phyloP scores from a whole-genome alignment of 179 eudicot species.

The Silene coronaria region DNA sequence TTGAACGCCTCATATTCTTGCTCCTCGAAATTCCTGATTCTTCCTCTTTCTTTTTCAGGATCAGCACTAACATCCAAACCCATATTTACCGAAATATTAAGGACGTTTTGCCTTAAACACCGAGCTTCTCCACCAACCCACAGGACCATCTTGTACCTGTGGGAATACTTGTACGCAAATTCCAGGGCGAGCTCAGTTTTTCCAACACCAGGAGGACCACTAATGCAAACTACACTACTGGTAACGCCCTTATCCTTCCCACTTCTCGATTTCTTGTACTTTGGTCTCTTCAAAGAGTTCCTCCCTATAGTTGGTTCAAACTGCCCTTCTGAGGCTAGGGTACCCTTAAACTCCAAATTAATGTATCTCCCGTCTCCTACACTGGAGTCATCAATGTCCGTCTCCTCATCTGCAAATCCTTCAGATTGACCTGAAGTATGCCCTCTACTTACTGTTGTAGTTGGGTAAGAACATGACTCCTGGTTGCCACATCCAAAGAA shows the following conservation, averaged over 20 bases:
- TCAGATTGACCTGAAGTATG: slow-evolving; percentile 49
- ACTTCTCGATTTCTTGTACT: slow-evolving; percentile 67
- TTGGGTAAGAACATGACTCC: slow-evolving; percentile 26
- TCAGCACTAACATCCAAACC: slow-evolving; percentile 79
- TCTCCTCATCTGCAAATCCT: slow-evolving; percentile 64
- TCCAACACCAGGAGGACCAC: slow-evolving; percentile 60
- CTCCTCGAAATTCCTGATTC: slow-evolving; percentile 76
- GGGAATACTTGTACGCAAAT: slow-evolving; percentile 57
- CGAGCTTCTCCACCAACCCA: slow-evolving; percentile 86
- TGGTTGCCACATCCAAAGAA: slow-evolving; percentile 51
- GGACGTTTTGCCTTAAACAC: slow-evolving; percentile 63
- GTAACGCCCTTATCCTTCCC: slow-evolving; percentile 49
- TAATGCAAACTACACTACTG: slow-evolving; percentile 59
- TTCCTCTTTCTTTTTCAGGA: slow-evolving; percentile 78
- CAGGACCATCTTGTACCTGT: slow-evolving; percentile 76
- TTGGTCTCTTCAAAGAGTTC: slow-evolving; percentile 48
- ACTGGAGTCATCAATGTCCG: slow-evolving; percentile 38
- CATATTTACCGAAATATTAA: slow-evolving; percentile 52
- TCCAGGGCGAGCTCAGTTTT: slow-evolving; percentile 83
- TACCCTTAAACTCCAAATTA: slow-evolving; percentile 53
- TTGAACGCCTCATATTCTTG: slow-evolving; percentile 84
- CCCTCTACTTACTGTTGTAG: slow-evolving; percentile 27
- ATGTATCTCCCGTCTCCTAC: slow-evolving; percentile 43
- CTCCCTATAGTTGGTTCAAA: slow-evolving; percentile 48
- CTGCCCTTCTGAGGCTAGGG: slow-evolving; percentile 51